Evolutionary conservation across 179 eudicot genomes (phyloP).

Genomic region (Gypsophila paniculata): DNA sequence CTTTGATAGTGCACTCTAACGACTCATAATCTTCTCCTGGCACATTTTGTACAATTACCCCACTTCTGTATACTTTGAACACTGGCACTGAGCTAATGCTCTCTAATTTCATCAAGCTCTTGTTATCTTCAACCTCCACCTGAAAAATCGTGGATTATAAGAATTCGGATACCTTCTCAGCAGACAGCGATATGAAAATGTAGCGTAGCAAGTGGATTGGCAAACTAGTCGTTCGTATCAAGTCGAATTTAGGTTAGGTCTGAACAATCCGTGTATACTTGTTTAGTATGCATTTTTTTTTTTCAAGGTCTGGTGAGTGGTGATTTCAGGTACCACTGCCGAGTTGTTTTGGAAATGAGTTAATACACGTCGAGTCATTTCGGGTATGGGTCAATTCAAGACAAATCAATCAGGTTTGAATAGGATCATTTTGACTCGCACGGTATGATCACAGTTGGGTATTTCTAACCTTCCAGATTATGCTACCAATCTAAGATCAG

Average conservation of each 20-base stretch:
- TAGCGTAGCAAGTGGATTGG: background rate
- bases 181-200: background rate
- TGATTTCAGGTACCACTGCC: too few species aligned
- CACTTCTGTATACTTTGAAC: slow-evolving; percentile 48
- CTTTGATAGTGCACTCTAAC: slow-evolving; percentile 45
- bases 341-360: too few species aligned
- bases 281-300: too few species aligned
- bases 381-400: too few species aligned
- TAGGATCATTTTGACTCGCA: too few species aligned
- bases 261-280: too few species aligned
- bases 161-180: background rate
- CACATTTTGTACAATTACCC: slow-evolving; percentile 40
- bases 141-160: slow-evolving; percentile 9
- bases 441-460: too few species aligned
- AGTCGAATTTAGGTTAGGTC: too few species aligned
- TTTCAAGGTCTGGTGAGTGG: too few species aligned
- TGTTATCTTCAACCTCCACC: slow-evolving; percentile 50
- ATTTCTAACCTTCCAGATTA: background rate
- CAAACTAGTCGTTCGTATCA: too few species aligned
- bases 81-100: slow-evolving; percentile 41
- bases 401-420: too few species aligned
- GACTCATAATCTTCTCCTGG: slow-evolving; percentile 41
- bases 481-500: background rate
- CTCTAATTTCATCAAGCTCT: slow-evolving; percentile 38
- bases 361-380: too few species aligned